phyloP scores from a whole-genome alignment of 495 filamentous ascomycete genomes.

The Acidiella bohemica region DNA sequence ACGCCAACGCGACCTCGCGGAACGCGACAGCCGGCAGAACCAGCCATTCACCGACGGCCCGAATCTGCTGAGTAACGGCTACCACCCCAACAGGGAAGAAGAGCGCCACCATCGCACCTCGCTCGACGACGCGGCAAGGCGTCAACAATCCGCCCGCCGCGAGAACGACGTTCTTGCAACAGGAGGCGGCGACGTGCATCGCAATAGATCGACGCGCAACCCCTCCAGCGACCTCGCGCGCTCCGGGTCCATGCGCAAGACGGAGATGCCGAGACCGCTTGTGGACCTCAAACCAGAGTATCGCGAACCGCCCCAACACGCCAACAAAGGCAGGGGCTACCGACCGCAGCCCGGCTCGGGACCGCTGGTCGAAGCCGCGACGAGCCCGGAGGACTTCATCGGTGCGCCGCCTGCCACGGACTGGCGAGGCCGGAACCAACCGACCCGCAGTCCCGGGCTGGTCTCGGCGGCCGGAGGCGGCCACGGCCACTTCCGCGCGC shows the following conservation, averaged over 20 bases:
- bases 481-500: background rate
- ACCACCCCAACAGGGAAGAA: constrained; percentile 3
- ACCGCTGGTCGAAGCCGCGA: constrained; percentile 54
- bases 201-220: constrained; percentile 23
- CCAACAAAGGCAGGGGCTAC: constrained; percentile 54
- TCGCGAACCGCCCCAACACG: constrained; percentile 58
- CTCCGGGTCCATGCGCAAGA: constrained; percentile 9
- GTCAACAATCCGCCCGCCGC: constrained; percentile 5
- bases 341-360: constrained; percentile 39
- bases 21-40: constrained; percentile 31
- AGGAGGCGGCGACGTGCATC: constrained; percentile 19
- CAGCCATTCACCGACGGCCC: constrained; percentile 38
- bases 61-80: constrained; percentile 34
- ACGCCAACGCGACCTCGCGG: constrained; percentile 42
- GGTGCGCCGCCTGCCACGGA: constrained; percentile 39
- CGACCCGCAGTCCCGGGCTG: background rate
- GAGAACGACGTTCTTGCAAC: background rate
- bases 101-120: constrained; percentile 8
- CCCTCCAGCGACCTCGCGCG: constrained; percentile 10
- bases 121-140: constrained; percentile 11
- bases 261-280: constrained; percentile 44
- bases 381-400: constrained; percentile 39
- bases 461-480: constrained; percentile 8
- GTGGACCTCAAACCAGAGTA: constrained; percentile 66
- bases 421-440: constrained; percentile 30